Conservation (phyloP, 225 moss, liverwort and hornwort species). For the Straminergon stramineum region DNA sequence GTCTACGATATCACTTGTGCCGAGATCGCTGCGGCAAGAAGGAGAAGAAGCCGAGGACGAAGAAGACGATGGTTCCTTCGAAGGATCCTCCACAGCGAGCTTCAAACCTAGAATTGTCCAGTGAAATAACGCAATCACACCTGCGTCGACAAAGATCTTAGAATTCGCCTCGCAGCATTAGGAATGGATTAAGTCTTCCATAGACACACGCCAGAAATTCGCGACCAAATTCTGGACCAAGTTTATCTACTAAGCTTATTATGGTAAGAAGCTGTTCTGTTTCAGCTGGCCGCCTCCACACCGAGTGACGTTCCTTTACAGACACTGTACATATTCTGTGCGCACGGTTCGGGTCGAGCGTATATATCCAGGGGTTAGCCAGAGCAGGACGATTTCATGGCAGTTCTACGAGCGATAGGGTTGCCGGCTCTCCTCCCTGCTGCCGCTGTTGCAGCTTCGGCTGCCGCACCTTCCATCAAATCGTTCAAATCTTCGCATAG, state of each 20-base stretch:
- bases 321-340: neutral
- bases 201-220: neutral
- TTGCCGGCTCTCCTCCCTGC: slow-evolving; percentile 44
- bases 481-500: neutral
- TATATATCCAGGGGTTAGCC: neutral
- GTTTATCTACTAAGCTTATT: neutral
- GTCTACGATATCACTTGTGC: neutral
- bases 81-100: neutral
- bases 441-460: slow-evolving; percentile 25
- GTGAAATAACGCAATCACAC: neutral
- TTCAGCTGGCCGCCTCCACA: neutral
- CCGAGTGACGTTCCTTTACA: neutral
- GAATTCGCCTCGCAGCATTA: neutral
- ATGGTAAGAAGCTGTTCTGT: neutral
- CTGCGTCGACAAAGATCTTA: neutral
- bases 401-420: slow-evolving; percentile 48
- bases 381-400: slow-evolving; percentile 23
- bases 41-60: neutral
- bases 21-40: neutral
- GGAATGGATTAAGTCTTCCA: neutral
- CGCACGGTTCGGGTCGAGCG: neutral
- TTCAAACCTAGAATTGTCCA: neutral
- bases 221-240: neutral
- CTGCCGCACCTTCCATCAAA: slow-evolving; percentile 27
- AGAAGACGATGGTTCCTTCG: neutral